Base-by-base conservation (phyloP, 208 protist genomes). In the Trypanosoma lewisi region DNA sequence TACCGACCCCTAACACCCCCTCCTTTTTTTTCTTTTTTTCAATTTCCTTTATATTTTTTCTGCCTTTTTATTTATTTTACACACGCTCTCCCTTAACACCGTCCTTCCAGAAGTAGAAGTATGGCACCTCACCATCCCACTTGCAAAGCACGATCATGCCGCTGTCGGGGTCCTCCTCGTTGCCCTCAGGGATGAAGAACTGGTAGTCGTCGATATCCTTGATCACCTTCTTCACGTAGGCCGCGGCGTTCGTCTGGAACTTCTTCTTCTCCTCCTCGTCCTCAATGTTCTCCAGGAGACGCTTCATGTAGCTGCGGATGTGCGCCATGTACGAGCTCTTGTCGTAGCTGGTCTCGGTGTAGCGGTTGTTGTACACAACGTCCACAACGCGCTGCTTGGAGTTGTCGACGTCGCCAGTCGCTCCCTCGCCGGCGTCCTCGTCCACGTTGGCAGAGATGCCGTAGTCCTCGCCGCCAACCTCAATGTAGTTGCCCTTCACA, bases 241-340 rank as follows among this genome's bases (percentile, higher is more conserved):
- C 67, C 5, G 83, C 73, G 45, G 90, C 90, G 59, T 86, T 91
- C 48, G 80, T 60, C 87, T 94, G 83, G 78, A 97, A 97, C 36
- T 77, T 83, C 80, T 93, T 90, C 82, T 92, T 93, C 48, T 79
- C 87, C 30, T 85, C 85, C 23, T 75, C 85, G 52, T 69, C 65
- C 62, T 93, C 75, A 70, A 97, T 92, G 57, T 79, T 75, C 70
- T 94, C 87, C 55, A 93, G 77, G 53, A 97, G 71, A 33, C 74
- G 67, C 86, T 94, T 94, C 87, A 97, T 95, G 89, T 95, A 95
- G 57, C 69, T 60, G 58, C 91, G 90, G 71, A 97, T 92, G 87
- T 97, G 84, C 48, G 86, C 86, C 79, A 91, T 94, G 83, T 95
- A 97, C 34, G 77, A 84, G 54, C 82, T 82, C 89, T 97, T 97